Evolutionary conservation across 179 eudicot species (phyloP).

Genomic region (Silene noctiflora): DNA sequence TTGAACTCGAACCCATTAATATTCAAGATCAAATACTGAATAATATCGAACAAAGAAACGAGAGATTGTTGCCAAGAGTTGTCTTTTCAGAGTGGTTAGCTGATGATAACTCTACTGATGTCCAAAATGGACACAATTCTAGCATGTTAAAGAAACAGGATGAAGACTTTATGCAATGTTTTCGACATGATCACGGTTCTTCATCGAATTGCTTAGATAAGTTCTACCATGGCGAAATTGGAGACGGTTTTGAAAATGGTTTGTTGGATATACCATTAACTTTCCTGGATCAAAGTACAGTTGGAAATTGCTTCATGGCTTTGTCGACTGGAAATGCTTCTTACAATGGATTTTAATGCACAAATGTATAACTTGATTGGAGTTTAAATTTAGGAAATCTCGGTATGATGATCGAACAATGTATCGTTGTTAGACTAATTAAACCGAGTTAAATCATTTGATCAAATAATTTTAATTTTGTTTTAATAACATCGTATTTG

Average conservation of each 20-base stretch:
- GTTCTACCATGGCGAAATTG: slow-evolving; percentile 18
- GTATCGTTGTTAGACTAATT: not conserved
- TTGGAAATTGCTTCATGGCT: slow-evolving; percentile 19
- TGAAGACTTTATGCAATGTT: slow-evolving; percentile 13
- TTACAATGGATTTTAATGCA: slow-evolving; percentile 15
- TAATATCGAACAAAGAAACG: slow-evolving; percentile 13
- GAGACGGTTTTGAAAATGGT: slow-evolving; percentile 17
- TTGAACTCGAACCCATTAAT: slow-evolving; percentile 27
- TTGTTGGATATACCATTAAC: slow-evolving; percentile 23
- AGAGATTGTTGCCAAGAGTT: slow-evolving; percentile 42
- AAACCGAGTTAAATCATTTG: not conserved
- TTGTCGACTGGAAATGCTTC: slow-evolving; percentile 18
- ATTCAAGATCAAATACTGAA: slow-evolving; percentile 26
- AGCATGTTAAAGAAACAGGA: slow-evolving; percentile 16
- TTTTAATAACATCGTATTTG: too few species aligned
- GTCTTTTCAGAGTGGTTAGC: slow-evolving; percentile 45
- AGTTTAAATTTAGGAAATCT: not conserved
- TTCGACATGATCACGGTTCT: slow-evolving; percentile 16
- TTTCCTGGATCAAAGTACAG: slow-evolving; percentile 17
- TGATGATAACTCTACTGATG: not conserved
- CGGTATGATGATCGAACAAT: not conserved
- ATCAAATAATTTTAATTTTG: too few species aligned
- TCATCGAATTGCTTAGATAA: slow-evolving; percentile 15
- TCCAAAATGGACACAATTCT: not conserved
- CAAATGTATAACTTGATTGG: not conserved